A percentile compares a stretch with the other conserved stretches of the same genome.
Conservation (phyloP, 352 stramenopile genomes). For the Phytophthora lateralis region DNA sequence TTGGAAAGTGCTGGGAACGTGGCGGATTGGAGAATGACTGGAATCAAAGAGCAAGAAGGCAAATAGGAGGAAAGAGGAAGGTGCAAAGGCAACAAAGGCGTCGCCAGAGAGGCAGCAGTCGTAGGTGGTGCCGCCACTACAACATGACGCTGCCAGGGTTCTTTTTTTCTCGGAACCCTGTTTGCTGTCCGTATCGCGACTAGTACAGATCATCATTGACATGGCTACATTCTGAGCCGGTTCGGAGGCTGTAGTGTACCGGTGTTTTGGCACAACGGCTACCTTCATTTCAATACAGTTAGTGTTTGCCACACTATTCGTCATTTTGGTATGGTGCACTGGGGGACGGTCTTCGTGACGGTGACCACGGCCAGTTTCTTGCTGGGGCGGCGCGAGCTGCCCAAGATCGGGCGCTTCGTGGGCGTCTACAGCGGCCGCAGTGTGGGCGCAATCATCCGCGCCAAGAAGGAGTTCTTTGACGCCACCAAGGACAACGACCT, state of each 20-base stretch:
- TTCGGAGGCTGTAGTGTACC: too few relatives aligned
- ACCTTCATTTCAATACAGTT: neutral
- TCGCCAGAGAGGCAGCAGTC: neutral
- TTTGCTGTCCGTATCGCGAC: too few relatives aligned
- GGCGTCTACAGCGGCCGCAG: constrained; percentile 66
- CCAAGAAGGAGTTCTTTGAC: constrained; percentile 87
- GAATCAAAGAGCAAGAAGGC: constrained; percentile 5
- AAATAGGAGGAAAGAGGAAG: neutral
- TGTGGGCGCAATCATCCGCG: constrained; percentile 71
- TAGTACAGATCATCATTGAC: too few relatives aligned
- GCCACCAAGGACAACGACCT: constrained; percentile 81
- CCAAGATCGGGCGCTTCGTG: constrained; percentile 65
- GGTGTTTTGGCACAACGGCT: too few relatives aligned
- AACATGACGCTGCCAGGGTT: neutral
- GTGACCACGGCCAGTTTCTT: constrained; percentile 71
- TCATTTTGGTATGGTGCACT: constrained; percentile 59
- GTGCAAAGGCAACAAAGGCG: neutral
- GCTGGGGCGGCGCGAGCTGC: constrained; percentile 72
- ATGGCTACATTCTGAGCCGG: too few relatives aligned
- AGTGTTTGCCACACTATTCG: constrained; percentile 14
- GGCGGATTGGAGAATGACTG: constrained; percentile 18
- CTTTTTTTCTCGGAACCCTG: neutral
- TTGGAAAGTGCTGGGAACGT: neutral
- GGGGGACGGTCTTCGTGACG: constrained; percentile 68
- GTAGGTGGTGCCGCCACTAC: neutral